Evolutionary conservation across 768 basidiomycete genomes (phyloP).

Genomic region (Phaeotremella skinneri): DNA sequence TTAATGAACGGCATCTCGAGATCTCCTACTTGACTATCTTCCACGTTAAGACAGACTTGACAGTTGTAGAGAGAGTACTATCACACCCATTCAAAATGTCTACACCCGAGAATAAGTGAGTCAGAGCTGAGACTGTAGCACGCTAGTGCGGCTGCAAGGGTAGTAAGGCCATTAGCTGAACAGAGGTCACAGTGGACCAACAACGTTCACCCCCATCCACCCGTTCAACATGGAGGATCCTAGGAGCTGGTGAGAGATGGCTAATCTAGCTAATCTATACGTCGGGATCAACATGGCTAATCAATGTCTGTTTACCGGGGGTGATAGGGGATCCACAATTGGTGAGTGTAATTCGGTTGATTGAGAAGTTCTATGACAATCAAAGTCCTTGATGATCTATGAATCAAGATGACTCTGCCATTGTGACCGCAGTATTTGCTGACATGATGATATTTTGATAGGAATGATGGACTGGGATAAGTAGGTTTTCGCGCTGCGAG

Average conservation of each 20-base stretch:
- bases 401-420: no score
- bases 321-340: conserved; percentile 40
- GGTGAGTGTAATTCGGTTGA: conserved; percentile 24
- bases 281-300: background rate
- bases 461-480: conserved; percentile 52
- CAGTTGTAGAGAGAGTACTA: conserved; percentile 4
- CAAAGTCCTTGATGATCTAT: background rate
- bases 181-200: conserved; percentile 21
- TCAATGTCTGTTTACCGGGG: background rate
- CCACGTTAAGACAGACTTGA: conserved; percentile 7
- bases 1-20: no score
- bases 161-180: background rate
- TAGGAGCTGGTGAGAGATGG: conserved; percentile 40
- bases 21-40: no score
- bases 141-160: no score
- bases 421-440: background rate
- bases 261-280: background rate
- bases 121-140: no score
- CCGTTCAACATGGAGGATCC: conserved; percentile 50
- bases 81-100: conserved; percentile 1
- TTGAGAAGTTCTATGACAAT: background rate
- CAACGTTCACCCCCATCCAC: conserved; percentile 50
- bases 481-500: conserved; percentile 18
- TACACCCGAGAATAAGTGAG: background rate
- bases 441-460: conserved; percentile 5